These are phyloP conservation scores for Ascochyta viciae-villosae DNA, from an alignment of 2,329 filamentous ascomycete species.

Conservation along the genomic window DNA sequence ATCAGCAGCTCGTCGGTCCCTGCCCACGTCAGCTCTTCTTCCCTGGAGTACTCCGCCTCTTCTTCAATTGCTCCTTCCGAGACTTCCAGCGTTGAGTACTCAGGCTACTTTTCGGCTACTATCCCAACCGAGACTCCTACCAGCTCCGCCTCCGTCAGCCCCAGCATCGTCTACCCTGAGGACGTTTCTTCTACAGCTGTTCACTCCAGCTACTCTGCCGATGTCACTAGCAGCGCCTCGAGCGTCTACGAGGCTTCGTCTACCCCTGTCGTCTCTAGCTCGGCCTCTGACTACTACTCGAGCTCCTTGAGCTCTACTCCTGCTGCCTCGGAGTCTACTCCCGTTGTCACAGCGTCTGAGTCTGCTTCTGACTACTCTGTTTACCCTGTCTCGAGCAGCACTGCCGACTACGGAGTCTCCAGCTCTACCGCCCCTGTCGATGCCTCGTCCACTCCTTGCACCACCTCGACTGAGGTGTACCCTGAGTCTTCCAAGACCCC, in stretches of 20 bases:
- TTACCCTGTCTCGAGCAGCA: constrained; percentile 9
- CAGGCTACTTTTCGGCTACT: constrained; percentile 14
- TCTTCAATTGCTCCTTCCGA: constrained; percentile 4
- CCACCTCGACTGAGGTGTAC: constrained; percentile 15
- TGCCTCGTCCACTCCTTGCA: constrained; percentile 14
- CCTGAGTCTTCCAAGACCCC: constrained; percentile 17
- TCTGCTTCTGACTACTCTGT: constrained; percentile 2
- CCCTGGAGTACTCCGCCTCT: not conserved
- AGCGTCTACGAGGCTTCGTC: constrained; percentile 8
- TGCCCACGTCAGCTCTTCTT: not conserved
- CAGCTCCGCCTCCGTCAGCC: constrained; percentile 6
- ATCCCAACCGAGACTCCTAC: constrained; percentile 9
- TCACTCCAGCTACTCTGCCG: constrained; percentile 9
- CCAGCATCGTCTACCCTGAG: constrained; percentile 18
- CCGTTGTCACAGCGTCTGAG: not conserved
- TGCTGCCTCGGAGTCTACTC: not conserved
- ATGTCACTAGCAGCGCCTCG: constrained; percentile 12
- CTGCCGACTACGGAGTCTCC: constrained; percentile 3
- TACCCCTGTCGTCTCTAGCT: not conserved
- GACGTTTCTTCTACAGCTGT: constrained; percentile 10
- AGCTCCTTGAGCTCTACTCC: not conserved
- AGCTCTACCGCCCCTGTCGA: constrained; percentile 4
- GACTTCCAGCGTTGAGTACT: constrained; percentile 10
- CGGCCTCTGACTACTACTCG: constrained; percentile 4
- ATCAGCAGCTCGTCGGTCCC: constrained; percentile 2